Base-by-base conservation (phyloP, 495 filamentous ascomycete genomes). In the Penicilliopsis zonata region DNA sequence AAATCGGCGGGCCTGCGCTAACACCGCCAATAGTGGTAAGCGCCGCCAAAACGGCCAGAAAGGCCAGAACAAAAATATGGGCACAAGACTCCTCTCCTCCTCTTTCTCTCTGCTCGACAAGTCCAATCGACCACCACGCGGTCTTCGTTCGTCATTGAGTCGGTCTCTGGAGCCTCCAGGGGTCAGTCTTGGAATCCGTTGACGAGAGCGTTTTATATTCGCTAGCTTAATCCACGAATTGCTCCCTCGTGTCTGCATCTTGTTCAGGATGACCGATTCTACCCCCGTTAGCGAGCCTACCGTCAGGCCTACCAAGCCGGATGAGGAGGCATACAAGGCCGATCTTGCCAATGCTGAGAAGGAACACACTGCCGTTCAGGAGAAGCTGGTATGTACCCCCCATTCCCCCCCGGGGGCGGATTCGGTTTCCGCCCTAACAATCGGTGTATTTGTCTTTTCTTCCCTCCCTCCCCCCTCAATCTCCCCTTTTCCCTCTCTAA, bases 271-370 rank as follows among this genome's bases (percentile, higher is more conserved):
- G 25, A 44, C 55, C 30, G 35, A 59, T 13, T 46, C 61, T 25
- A 47, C 59, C 28, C 47, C 54, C 36, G 56, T 60, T 30, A 60
- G 58, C 22, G 63, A 69, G 53, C 50, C 52, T 40, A 65, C 61
- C 50, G 51, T 50, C 41, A 59, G 55, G 50, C 57, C 67, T 34
- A 54, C 60, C 47, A 76, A 69, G 58, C 78, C 78, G 7, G 55
- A 61, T 48, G 61, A 65, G 56, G 61, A 60, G 36, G 38, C 57
- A 24, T 63, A 55, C 53, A 64, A 93, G 60, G 70, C 74, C 46
- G 66, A 68, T 35, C 59, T 93, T 28, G 74, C 66, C 17, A 70
- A 79, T 54, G 80, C 78, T 15, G 80, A 95, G 57, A 90, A 94
- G 63, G 85, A 81, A 34, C 75, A 88, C 54, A 57, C 72, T 36